Conservation (phyloP, 1,284 basidiomycete genomes). For the Puccinia polysora region DNA sequence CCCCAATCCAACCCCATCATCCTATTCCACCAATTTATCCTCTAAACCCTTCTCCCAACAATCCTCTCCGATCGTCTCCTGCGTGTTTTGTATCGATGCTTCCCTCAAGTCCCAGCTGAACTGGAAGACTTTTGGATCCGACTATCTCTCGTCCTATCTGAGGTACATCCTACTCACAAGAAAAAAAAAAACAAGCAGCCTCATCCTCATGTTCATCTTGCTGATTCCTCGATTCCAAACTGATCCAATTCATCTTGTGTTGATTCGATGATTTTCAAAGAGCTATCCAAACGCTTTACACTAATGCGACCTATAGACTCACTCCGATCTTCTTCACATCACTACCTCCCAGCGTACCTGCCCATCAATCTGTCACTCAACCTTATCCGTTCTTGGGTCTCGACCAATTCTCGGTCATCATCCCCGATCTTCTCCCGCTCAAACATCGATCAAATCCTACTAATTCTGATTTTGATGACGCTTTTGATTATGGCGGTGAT, state of each 20-base stretch:
- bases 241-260: too few relatives aligned
- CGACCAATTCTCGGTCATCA: neutral
- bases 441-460: too few relatives aligned
- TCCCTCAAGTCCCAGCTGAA: neutral
- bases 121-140: constrained; percentile 10
- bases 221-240: too few relatives aligned
- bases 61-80: constrained; percentile 11
- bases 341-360: constrained; percentile 12
- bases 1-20: too few relatives aligned
- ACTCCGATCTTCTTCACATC: constrained; percentile 22
- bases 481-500: constrained; percentile 9
- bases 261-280: too few relatives aligned
- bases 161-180: neutral
- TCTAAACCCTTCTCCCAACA: too few relatives aligned
- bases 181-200: too few relatives aligned
- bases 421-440: constrained; percentile 14
- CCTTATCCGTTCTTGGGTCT: constrained; percentile 22
- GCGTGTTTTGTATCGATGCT: constrained; percentile 33
- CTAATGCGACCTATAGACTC: constrained; percentile 18
- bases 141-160: constrained; percentile 8
- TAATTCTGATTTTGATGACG: neutral
- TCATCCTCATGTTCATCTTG: too few relatives aligned
- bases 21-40: too few relatives aligned
- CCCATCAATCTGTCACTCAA: constrained; percentile 11
- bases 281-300: constrained; percentile 10